A percentile compares a stretch with the other conserved stretches of the same genome.
Evolutionary conservation across 2,329 filamentous ascomycete species (phyloP).

Genomic region (Periglandula ipomoeae): DNA sequence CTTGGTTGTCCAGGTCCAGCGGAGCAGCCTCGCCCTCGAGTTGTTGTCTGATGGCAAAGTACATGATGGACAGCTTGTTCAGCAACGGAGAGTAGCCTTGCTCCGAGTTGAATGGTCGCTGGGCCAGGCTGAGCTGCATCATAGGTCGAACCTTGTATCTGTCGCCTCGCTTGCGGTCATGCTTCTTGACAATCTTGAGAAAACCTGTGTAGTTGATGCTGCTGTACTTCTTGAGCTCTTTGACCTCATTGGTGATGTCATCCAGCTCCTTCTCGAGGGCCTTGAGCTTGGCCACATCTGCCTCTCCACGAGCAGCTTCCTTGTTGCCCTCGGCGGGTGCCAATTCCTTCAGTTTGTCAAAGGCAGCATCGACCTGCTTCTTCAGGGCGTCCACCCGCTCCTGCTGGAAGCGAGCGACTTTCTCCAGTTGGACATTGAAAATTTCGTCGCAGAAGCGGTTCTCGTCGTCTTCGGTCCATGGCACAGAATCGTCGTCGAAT

Average conservation of each 20-base stretch:
- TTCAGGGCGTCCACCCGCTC: conserved; percentile 56
- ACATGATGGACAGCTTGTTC: conserved; percentile 88
- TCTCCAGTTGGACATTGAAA: conserved; percentile 89
- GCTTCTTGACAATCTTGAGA: conserved; percentile 97
- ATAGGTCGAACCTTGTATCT: conserved; percentile 84
- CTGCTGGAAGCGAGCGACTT: conserved; percentile 83
- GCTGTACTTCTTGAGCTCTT: conserved; percentile 89
- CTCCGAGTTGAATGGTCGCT: conserved; percentile 90
- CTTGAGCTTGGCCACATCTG: conserved; percentile 47
- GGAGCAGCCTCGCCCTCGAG: conserved; percentile 48
- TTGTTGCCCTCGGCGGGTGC: conserved; percentile 41
- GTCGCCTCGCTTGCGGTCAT: conserved; percentile 84
- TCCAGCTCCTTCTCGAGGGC: conserved; percentile 76
- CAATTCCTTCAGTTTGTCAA: conserved; percentile 70
- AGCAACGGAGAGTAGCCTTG: conserved; percentile 79
- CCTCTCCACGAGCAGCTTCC: conserved; percentile 32
- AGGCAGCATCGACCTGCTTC: conserved; percentile 43
- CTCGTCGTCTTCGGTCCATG: conserved; percentile 93
- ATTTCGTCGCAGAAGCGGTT: conserved; percentile 90
- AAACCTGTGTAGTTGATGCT: conserved; percentile 97
- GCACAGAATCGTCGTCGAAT: conserved; percentile 49
- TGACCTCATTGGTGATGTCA: conserved; percentile 79
- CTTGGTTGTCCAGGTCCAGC: conserved; percentile 40
- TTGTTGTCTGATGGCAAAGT: conserved; percentile 84
- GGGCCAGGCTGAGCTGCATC: conserved; percentile 81